phyloP scores from a whole-genome alignment of 192 early-diverging fungal species.

The Coemansia biformis region DNA sequence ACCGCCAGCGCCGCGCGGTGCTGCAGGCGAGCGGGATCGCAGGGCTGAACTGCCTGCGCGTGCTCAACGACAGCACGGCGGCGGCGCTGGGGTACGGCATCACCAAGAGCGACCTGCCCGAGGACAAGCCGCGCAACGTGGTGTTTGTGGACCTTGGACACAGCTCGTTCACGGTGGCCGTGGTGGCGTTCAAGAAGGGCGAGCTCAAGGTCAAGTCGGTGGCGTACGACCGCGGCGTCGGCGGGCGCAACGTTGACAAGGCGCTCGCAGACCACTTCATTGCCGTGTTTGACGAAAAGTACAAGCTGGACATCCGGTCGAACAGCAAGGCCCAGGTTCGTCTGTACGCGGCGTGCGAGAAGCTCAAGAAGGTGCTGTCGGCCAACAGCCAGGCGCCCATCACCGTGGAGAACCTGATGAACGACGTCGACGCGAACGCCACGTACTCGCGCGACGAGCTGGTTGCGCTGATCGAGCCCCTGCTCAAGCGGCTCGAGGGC shows the following conservation, averaged over 20 bases:
- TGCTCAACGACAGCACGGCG: constrained; percentile 92
- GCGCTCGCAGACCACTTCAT: constrained; percentile 81
- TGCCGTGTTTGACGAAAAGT: constrained; percentile 87
- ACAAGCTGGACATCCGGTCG: constrained; percentile 85
- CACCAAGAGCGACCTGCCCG: constrained; percentile 94
- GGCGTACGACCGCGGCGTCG: constrained; percentile 90
- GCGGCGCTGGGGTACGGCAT: constrained; percentile 96
- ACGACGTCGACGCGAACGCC: constrained; percentile 88
- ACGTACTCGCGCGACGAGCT: constrained; percentile 81
- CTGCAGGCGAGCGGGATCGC: constrained; percentile 81
- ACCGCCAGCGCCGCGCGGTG: constrained; percentile 84
- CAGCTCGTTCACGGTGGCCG: constrained; percentile 73
- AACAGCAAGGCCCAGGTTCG: constrained; percentile 90
- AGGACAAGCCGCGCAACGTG: constrained; percentile 85
- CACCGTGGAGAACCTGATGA: constrained; percentile 94
- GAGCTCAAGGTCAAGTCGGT: constrained; percentile 88
- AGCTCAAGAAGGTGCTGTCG: constrained; percentile 93
- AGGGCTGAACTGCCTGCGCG: constrained; percentile 82
- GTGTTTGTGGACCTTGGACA: constrained; percentile 94
- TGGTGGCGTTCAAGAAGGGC: constrained; percentile 93
- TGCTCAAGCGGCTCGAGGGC: constrained; percentile 63
- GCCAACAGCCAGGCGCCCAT: constrained; percentile 87
- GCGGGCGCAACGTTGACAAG: constrained; percentile 94
- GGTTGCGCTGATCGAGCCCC: constrained; percentile 70
- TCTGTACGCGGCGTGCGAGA: constrained; percentile 82